Evolutionary conservation across 352 stramenopile genomes (phyloP).

Genomic region (Phytophthora capsici): DNA sequence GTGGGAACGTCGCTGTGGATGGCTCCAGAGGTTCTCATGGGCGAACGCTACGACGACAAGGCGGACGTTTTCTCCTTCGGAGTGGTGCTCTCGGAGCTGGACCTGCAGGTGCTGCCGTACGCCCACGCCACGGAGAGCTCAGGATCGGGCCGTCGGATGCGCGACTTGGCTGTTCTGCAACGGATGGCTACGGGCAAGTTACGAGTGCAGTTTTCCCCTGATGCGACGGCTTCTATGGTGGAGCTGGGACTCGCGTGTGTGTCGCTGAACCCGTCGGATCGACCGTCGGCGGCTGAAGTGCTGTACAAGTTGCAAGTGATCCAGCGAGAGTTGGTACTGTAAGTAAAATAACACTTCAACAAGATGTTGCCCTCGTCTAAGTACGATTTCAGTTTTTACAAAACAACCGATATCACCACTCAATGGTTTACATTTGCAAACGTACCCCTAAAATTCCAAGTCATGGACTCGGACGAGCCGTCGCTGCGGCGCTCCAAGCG

Average conservation of each 20-base stretch:
- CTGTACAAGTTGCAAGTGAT: constrained; percentile 20
- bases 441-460: background rate
- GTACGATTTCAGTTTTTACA: background rate
- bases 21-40: constrained; percentile 37
- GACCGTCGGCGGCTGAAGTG: constrained; percentile 33
- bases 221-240: constrained; percentile 17
- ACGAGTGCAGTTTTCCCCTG: constrained; percentile 31
- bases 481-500: constrained; percentile 46
- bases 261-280: constrained; percentile 25
- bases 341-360: background rate
- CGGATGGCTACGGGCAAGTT: constrained; percentile 32
- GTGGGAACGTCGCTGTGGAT: constrained; percentile 38
- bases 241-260: constrained; percentile 33
- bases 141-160: constrained; percentile 5
- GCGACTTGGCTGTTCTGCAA: constrained; percentile 33
- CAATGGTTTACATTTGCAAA: background rate
- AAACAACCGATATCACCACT: too few species aligned
- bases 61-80: constrained; percentile 47
- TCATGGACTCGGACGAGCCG: constrained; percentile 5
- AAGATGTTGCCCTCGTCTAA: too few species aligned
- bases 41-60: constrained; percentile 24
- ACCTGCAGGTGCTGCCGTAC: constrained; percentile 26
- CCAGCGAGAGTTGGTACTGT: background rate
- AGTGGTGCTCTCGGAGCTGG: constrained; percentile 35
- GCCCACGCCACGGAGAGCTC: constrained; percentile 12